Base-by-base conservation (phyloP, 306 rosid species). In the Vigna reflexopilosa region DNA sequence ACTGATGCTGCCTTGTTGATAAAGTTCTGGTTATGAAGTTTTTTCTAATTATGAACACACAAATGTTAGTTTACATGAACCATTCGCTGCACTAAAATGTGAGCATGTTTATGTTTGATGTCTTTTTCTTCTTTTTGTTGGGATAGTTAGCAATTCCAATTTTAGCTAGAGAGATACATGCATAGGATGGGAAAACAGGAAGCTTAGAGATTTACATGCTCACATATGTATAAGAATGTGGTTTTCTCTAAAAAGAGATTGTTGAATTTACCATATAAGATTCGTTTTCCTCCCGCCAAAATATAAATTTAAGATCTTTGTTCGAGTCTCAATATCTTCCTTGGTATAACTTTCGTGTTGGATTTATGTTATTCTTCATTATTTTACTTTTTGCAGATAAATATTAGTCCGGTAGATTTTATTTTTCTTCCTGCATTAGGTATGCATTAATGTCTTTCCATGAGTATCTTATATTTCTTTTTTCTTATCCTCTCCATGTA, bases 401-500 rank as follows among this genome's bases (percentile, higher is more conserved):
- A 50, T 44, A 67, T 20, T 68, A 45, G 67, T 57, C 58, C 16
- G 28, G 14, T 19, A 48, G 70, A 59, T 81, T 49, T 57, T 44
- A 30, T 8, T 51, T 73, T 64, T 6, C 70, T 67, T 77, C 65
- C 70, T 51, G 9, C 47, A 45, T 63, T 44, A 14, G 44, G 3
- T 22, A 36, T 55, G 63, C 26, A 69, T 76, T 71, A 30, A 15
- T 70, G 15, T 64, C 62, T 49, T 81, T 78, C 69, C 22, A 73
- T 34, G 24, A 55, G 20, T 44, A 45, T 77, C 48, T 47, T 24
- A 34, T 15, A 67, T 68, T 68, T 54, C 40, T 7, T 79, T 47
- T 70, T 54, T 13, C 51, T 69, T 77, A 22, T 69, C 15, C 54
- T 50, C 75, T 79, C 38, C 73, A 56, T 80, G 81, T 83, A 96